Conservation (phyloP, 768 basidiomycete genomes). For the Lactarius sp. region DNA sequence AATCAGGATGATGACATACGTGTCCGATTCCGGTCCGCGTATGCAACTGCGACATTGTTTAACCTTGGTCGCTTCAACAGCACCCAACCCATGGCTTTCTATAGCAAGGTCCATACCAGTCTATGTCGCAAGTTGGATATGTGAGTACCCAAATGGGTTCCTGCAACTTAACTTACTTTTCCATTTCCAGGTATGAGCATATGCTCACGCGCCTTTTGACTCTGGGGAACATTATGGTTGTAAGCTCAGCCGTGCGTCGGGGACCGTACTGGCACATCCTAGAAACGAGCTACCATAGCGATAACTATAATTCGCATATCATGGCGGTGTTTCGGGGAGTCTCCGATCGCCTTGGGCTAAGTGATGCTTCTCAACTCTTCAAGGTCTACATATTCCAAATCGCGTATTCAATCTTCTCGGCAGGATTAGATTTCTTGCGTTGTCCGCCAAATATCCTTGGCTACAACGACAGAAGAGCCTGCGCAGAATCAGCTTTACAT, state of each 20-base stretch:
- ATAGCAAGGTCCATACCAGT: slow-evolving; percentile 42
- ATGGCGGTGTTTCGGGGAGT: slow-evolving; percentile 55
- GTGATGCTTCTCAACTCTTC: slow-evolving; percentile 58
- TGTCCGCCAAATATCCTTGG: slow-evolving; percentile 75
- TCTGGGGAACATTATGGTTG: slow-evolving; percentile 73
- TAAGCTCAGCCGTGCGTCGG: slow-evolving; percentile 69
- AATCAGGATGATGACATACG: slow-evolving; percentile 73
- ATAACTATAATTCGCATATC: slow-evolving; percentile 38
- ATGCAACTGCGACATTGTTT: slow-evolving; percentile 55
- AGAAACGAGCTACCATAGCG: slow-evolving; percentile 52
- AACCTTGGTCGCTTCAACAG: slow-evolving; percentile 40
- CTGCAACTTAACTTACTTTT: slow-evolving; percentile 2
- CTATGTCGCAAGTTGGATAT: slow-evolving; percentile 44
- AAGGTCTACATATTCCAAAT: slow-evolving; percentile 74
- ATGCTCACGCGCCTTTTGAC: slow-evolving; percentile 70
- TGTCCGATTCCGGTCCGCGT: slow-evolving; percentile 73
- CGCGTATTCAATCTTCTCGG: slow-evolving; percentile 56
- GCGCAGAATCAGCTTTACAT: slow-evolving; percentile 61
- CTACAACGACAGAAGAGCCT: slow-evolving; percentile 60
- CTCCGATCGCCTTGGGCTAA: slow-evolving; percentile 62
- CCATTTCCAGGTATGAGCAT: slow-evolving; percentile 45
- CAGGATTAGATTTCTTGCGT: slow-evolving; percentile 44
- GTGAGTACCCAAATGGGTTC: slow-evolving; percentile 37
- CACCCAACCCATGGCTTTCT: slow-evolving; percentile 37
- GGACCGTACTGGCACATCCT: slow-evolving; percentile 87